Base-by-base conservation (phyloP, 148 eudicot genomes). In the Vaccinium macrocarpon region DNA sequence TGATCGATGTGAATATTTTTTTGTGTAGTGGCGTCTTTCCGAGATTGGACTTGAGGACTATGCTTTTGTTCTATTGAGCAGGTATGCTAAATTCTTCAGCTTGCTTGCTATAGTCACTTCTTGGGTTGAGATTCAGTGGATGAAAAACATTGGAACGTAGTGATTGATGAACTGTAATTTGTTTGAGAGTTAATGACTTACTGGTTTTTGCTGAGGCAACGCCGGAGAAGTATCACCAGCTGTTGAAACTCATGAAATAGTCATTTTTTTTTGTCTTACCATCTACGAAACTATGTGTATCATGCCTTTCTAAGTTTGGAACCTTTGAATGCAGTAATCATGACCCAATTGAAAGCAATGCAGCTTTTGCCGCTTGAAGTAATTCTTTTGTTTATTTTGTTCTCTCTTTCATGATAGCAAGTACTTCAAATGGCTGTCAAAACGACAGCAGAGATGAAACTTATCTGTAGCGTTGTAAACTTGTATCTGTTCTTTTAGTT, bases 31-130 rank as follows among this genome's bases (percentile, higher is more conserved):
- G 99, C 97, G 99, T 79, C 99, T 97, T 86, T 89, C 95, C 86
- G 99, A 97, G 89, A 95, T 97, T 88, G 99, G 99, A 82, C 96
- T 97, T 55, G 99, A 97, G 86, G 97, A 97, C 83, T 97, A 95
- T 85, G 90, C 91, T 57, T 97, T 97, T 91, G 95, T 97, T 85
- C 98, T 97, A 73, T 76, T 97, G 78, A 97, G 99, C 92, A 93
- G 99, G 99, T 97, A 90, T 61, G 9, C 62, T 68, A 48, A 15
- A 9, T 50, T 78, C 10, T 56, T 72, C 55, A 25, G 71, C 78
- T 86, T 64, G 11, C 56, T 35, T 82, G 13, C 51, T 59, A 5
- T 76, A 59, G 23, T 64, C 72, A 35, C 56, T 79, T 79, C 46
- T 83, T 75, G 61, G n/a, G 77, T 57, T 50, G n/a, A 66, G 59